Evolutionary conservation across 129 eudicot genomes (phyloP).

Genomic region (Apium graveolens): DNA sequence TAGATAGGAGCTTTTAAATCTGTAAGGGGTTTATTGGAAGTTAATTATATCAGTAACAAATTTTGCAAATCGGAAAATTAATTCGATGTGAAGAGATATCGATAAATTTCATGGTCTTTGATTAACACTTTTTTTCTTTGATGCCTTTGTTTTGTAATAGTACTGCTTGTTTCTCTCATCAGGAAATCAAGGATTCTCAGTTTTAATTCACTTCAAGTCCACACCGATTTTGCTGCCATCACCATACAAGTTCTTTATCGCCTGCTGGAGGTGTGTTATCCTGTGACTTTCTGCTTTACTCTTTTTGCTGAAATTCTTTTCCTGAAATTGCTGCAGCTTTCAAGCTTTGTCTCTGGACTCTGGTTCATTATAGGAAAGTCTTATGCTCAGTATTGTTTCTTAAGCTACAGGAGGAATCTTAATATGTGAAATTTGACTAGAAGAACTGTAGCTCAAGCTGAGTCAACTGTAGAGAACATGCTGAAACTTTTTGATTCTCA

Average conservation of each 20-base stretch:
- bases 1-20: too few species aligned
- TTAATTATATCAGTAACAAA: not conserved
- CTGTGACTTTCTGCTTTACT: not conserved
- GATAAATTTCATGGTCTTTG: not conserved
- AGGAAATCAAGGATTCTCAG: not conserved
- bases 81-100: not conserved
- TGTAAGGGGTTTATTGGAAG: too few species aligned
- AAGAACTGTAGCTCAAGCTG: not conserved
- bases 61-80: not conserved
- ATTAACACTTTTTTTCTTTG: not conserved
- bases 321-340: not conserved
- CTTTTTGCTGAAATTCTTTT: too few species aligned
- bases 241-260: too few species aligned
- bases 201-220: too few species aligned
- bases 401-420: not conserved
- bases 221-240: not conserved
- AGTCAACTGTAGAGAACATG: constrained; percentile 19
- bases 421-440: not conserved
- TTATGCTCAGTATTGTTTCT: not conserved
- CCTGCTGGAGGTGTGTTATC: not conserved
- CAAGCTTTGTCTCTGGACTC: not conserved
- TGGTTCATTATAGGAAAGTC: not conserved
- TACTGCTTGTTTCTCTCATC: not conserved
- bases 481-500: constrained; percentile 84
- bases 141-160: not conserved